Percentiles rank a stretch among this genome's conserved stretches.
These are phyloP conservation scores for Clavispora asparagi DNA, from an alignment of 805 yeast genomes.

Conservation along the genomic window DNA sequence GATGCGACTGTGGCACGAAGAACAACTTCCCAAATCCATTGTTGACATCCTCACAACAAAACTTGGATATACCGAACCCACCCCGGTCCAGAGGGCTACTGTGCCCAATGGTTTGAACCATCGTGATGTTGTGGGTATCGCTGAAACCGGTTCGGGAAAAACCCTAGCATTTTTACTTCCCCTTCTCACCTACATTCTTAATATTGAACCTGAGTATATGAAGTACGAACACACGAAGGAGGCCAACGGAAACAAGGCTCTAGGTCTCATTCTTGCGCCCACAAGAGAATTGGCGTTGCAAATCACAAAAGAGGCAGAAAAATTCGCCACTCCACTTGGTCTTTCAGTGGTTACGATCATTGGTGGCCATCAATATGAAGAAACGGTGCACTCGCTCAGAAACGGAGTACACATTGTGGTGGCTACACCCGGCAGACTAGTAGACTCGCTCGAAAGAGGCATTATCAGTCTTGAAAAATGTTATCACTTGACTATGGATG, in stretches of 20 bases:
- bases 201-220: constrained; percentile 29
- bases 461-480: constrained; percentile 57
- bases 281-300: constrained; percentile 93
- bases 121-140: constrained; percentile 80
- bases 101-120: constrained; percentile 62
- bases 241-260: constrained; percentile 55
- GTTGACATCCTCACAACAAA: constrained; percentile 27
- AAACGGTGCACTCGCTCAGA: constrained; percentile 54
- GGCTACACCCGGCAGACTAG: constrained; percentile 91
- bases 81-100: constrained; percentile 88
- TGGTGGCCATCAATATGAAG: constrained; percentile 87
- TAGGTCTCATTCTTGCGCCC: constrained; percentile 80
- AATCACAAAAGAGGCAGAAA: constrained; percentile 61
- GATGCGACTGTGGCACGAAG: constrained; percentile 69
- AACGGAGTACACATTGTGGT: constrained; percentile 74
- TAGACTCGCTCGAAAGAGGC: constrained; percentile 74
- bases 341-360: constrained; percentile 61
- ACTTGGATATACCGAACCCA: constrained; percentile 59
- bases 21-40: constrained; percentile 31
- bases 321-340: constrained; percentile 38
- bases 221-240: constrained; percentile 39
- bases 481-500: constrained; percentile 75
- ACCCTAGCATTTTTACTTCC: constrained; percentile 83
- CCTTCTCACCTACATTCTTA: constrained; percentile 46
- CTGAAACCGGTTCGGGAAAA: constrained; percentile 96